Percentiles rank a stretch among this genome's conserved stretches.
Evolutionary conservation across 83 land plant species (phyloP).

Genomic region (Picea abies): DNA sequence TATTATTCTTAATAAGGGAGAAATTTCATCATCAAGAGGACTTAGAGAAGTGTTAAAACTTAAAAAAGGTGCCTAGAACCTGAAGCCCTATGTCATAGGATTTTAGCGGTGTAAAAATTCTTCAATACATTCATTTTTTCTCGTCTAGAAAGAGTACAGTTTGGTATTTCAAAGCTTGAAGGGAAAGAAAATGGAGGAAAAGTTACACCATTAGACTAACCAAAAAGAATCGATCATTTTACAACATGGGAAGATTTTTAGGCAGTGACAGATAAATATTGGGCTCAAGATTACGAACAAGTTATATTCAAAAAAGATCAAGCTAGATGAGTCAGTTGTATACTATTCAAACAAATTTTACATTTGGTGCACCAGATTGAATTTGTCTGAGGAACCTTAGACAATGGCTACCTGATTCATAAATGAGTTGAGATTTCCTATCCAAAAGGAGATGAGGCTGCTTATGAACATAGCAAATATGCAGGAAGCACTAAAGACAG

Average conservation of each 20-base stretch:
- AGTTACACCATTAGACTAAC: background rate
- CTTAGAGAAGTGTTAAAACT: background rate
- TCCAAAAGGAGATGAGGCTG: background rate
- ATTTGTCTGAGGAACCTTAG: background rate
- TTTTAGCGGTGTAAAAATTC: background rate
- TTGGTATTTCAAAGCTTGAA: background rate
- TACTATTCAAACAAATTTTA: background rate
- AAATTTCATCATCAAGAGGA: background rate
- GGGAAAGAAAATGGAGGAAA: background rate
- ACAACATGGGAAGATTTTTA: background rate
- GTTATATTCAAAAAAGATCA: background rate
- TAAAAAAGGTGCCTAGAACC: background rate
- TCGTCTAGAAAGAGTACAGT: background rate
- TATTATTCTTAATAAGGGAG: background rate
- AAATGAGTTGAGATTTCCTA: background rate
- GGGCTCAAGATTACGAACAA: background rate
- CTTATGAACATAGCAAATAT: too few relatives aligned
- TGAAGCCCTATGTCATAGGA: background rate
- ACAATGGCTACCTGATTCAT: background rate
- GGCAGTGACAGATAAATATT: background rate
- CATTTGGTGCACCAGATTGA: background rate
- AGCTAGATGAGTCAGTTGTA: background rate
- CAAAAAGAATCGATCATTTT: background rate
- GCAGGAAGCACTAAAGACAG: too few relatives aligned
- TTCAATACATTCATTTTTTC: background rate